Base-by-base conservation (phyloP, 2,329 filamentous ascomycete species). In the Calonectria fujianensis region DNA sequence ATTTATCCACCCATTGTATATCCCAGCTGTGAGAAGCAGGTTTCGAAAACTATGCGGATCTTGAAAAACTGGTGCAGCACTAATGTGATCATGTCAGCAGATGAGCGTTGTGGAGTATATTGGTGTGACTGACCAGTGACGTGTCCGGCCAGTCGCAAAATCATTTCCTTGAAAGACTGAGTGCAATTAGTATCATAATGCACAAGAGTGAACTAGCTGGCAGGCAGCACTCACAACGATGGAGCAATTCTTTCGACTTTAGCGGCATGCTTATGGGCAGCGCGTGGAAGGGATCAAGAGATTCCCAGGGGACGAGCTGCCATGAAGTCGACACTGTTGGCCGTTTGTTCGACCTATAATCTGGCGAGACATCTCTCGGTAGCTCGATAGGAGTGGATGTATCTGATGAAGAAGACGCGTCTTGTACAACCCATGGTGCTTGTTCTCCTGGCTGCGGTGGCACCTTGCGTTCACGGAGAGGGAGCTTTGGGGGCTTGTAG, bases 231-330 rank as follows among this genome's bases (percentile, higher is more conserved):
- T 31, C 18, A 65, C 61, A 65, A 16, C 27, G n/a, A 18, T 48
- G 61, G 41, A 65, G 61, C 24, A 65, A 10, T 24, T 65, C 61
- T 9, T 65, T 65, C n/a, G 61, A 65, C 10, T 48, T 65, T 5
- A 65, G 39, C 11, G 61, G 61, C 61, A 65, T 65, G 39, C 20
- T 45, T 65, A 65, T 31, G 6, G 61, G 39, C 37, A 65, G 11
- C 5, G 29, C 61, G 10, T 37, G 20, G 31, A 65, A 65, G 24
- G 61, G 61, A 41, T 65, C 61, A 8, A 65, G 11, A 18, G 61
- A 32, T 14, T 48, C 61, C 61, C 61, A 48, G 27, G 61, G 61
- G 18, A 48, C 61, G 13, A 13, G 10, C 16, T 65, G 61, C 61
- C 61, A 65, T 27, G 59, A 41, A 8, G 61, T 65, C n/a, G 61